phyloP scores from a whole-genome alignment of 106 monocot genomes.

The Ottelia alismoides region DNA sequence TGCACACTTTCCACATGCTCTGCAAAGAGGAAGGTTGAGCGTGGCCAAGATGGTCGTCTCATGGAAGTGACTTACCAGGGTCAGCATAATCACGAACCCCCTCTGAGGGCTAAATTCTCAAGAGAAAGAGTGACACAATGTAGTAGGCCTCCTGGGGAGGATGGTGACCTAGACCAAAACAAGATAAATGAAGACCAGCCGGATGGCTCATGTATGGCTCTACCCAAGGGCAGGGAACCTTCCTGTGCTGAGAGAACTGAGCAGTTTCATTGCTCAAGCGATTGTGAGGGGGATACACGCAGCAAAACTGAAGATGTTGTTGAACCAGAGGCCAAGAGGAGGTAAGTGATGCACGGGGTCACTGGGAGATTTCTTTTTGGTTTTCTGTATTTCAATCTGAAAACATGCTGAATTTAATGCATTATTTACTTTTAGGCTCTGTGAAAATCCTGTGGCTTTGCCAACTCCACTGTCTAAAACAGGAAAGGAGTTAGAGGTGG shows the following conservation, averaged over 20 bases:
- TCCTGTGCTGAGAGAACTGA: conserved; percentile 20
- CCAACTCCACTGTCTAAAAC: conserved; percentile 36
- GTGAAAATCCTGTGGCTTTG: conserved; percentile 18
- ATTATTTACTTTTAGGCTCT: conserved; percentile 34
- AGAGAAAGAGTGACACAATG: conserved; percentile 31
- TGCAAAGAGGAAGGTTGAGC: conserved; percentile 73
- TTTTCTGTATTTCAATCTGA: neutral
- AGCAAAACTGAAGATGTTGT: conserved; percentile 25
- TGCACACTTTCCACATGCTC: conserved; percentile 46
- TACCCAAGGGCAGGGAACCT: conserved; percentile 13
- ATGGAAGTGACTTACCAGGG: conserved; percentile 40
- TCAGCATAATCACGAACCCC: conserved; percentile 49
- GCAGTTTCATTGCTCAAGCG: conserved; percentile 75
- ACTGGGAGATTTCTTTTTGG: neutral
- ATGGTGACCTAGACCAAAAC: conserved; percentile 11
- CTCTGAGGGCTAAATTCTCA: conserved; percentile 29
- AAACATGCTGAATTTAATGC: conserved; percentile 5
- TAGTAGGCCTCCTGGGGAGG: conserved; percentile 5
- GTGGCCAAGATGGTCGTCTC: conserved; percentile 50
- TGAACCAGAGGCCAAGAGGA: conserved; percentile 58
- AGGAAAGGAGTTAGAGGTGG: conserved; percentile 60
- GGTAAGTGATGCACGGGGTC: conserved; percentile 19
- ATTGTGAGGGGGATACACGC: conserved; percentile 75
- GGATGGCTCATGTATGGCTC: no score
- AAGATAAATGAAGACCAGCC: no score